Percentiles rank a stretch among this genome's conserved stretches.
Evolutionary conservation across 2,329 filamentous ascomycete species (phyloP).

Genomic region (Colletotrichum falcatum): DNA sequence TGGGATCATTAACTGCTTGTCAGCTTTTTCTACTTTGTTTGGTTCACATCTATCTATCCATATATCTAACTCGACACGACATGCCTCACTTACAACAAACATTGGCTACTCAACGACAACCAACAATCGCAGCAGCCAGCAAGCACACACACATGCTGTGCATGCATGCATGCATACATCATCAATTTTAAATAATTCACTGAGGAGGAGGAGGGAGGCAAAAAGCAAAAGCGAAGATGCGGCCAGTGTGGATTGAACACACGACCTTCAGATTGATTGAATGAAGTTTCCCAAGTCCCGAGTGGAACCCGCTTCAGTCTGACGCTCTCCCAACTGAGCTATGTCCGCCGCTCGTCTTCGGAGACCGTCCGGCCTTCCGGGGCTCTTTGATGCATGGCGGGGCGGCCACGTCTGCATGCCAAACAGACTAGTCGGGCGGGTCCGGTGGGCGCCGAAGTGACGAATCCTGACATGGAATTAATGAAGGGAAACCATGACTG

Average conservation of each 20-base stretch:
- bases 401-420: background rate
- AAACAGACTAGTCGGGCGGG: background rate
- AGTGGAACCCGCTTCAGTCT: constrained; percentile 19
- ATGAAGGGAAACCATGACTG: background rate
- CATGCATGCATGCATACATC: too few species aligned
- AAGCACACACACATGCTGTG: too few species aligned
- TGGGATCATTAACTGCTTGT: too few species aligned
- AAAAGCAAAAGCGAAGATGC: constrained; percentile 7
- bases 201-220: too few species aligned
- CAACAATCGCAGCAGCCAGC: too few species aligned
- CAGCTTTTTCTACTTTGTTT: too few species aligned
- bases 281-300: constrained; percentile 7
- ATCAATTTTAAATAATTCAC: too few species aligned
- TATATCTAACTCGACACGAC: too few species aligned
- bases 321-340: constrained; percentile 31
- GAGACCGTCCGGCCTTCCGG: accelerated
- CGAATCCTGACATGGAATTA: background rate
- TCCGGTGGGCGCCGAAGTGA: background rate
- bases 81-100: too few species aligned
- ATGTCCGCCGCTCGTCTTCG: constrained; percentile 24
- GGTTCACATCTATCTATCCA: too few species aligned
- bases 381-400: background rate
- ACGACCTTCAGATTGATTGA: constrained; percentile 30
- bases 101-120: too few species aligned
- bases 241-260: constrained; percentile 29